These are phyloP conservation scores for Botrytis sinoallii DNA, from an alignment of 2,329 filamentous ascomycete genomes.

Conservation along the genomic window DNA sequence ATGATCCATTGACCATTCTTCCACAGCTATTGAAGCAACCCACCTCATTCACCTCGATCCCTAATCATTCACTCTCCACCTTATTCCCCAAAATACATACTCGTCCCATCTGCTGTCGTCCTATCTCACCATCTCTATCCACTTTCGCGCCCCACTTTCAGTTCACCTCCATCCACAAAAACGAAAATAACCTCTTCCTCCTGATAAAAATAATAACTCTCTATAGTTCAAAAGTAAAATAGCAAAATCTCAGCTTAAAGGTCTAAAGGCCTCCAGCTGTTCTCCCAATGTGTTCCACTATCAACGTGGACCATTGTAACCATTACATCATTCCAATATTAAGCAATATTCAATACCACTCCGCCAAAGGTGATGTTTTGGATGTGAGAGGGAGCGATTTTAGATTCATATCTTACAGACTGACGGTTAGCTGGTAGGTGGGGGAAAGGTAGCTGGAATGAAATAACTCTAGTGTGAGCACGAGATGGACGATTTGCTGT, in stretches of 20 bases:
- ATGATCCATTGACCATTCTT: neutral
- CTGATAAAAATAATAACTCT: too few species aligned
- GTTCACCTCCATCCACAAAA: neutral
- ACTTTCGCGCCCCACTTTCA: neutral
- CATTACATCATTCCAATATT: neutral
- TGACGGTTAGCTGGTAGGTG: neutral
- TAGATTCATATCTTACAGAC: neutral
- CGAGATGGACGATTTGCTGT: neutral
- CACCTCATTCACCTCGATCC: neutral
- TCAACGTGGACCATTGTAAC: neutral
- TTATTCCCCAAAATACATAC: neutral
- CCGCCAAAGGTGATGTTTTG: neutral
- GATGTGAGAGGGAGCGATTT: neutral
- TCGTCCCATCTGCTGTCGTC: neutral
- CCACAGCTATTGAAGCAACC: neutral
- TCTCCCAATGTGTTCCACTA: neutral
- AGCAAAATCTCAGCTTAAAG: neutral
- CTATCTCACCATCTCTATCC: neutral
- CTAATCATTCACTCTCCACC: neutral
- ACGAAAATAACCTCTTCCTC: neutral
- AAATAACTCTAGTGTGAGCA: neutral
- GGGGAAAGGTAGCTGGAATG: neutral
- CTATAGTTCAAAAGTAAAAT: neutral
- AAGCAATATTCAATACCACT: neutral
- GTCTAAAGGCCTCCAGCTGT: rapidly evolving